phyloP scores from a whole-genome alignment of 306 rosid species.

The Castanopsis chinensis region DNA sequence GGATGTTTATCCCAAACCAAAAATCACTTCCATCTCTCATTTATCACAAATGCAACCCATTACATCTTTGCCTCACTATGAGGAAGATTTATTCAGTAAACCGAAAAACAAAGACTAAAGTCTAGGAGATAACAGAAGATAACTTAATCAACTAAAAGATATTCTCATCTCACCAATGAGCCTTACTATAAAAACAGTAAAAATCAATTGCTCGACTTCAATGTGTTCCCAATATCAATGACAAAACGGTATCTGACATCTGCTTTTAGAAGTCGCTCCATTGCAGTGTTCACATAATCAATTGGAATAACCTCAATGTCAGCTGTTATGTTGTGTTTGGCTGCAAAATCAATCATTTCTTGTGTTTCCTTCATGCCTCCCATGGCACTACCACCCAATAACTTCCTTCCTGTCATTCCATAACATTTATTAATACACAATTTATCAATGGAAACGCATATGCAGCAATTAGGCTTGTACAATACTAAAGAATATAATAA shows the following conservation, averaged over 20 bases:
- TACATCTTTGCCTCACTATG: too few species aligned
- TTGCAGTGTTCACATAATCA: conserved; percentile 7
- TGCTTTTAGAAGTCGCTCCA: neutral
- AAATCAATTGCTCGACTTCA: conserved; percentile 14
- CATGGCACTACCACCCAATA: conserved; percentile 12
- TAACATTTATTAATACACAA: neutral
- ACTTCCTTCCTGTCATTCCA: conserved; percentile 19
- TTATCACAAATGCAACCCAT: too few species aligned
- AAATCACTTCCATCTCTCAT: neutral
- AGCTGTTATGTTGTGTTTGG: neutral
- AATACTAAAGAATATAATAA: too few species aligned
- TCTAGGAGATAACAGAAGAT: neutral
- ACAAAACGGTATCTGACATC: conserved; percentile 8
- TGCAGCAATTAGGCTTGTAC: too few species aligned
- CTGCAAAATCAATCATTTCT: conserved; percentile 20
- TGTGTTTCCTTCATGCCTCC: conserved; percentile 36
- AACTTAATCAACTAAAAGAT: neutral
- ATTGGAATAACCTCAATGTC: neutral
- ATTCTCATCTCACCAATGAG: neutral
- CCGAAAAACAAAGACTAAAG: neutral
- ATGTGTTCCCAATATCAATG: conserved; percentile 3
- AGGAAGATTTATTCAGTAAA: too few species aligned
- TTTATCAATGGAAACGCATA: neutral
- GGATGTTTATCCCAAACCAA: neutral
- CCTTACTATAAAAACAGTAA: neutral